Evolutionary conservation across 495 filamentous ascomycete species (phyloP).

Genomic region (Penicillium canescens): DNA sequence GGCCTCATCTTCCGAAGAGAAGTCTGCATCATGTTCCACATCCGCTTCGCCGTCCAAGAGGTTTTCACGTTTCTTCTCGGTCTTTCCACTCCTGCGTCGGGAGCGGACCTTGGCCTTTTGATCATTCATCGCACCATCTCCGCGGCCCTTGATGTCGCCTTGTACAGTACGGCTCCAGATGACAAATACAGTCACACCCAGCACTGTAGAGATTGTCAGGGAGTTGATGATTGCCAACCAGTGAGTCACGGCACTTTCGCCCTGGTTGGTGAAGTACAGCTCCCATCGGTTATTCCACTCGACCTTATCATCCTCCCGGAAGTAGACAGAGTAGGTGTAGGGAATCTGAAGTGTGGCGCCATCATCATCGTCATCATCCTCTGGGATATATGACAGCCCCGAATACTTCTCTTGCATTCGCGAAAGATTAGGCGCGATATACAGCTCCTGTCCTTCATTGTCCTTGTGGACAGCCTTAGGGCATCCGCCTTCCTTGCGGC

Average conservation of each 20-base stretch:
- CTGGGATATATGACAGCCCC: slow-evolving; percentile 58
- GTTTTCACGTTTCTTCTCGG: slow-evolving; percentile 56
- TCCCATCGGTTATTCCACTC: slow-evolving; percentile 92
- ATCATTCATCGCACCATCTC: slow-evolving; percentile 66
- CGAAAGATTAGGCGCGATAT: slow-evolving; percentile 62
- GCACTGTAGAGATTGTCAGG: slow-evolving; percentile 76
- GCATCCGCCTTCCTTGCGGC: slow-evolving; percentile 62
- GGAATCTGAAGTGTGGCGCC: slow-evolving; percentile 74
- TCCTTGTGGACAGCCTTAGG: slow-evolving; percentile 64
- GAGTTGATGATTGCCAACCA: slow-evolving; percentile 95
- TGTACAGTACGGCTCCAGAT: slow-evolving; percentile 82
- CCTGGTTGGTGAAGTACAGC: slow-evolving; percentile 89
- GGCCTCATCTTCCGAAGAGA: slow-evolving; percentile 72
- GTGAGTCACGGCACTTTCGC: slow-evolving; percentile 80
- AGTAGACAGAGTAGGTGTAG: slow-evolving; percentile 92
- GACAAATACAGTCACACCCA: slow-evolving; percentile 83
- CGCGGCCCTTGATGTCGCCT: slow-evolving; percentile 73
- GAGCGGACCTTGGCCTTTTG: slow-evolving; percentile 60
- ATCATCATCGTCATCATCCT: slow-evolving; percentile 58
- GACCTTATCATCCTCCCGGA: slow-evolving; percentile 77
- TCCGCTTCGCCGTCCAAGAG: slow-evolving; percentile 66
- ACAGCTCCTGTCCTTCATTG: slow-evolving; percentile 65
- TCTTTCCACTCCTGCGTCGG: slow-evolving; percentile 47
- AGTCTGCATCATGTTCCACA: slow-evolving; percentile 60
- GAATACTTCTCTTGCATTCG: slow-evolving; percentile 56